Percentiles rank a stretch among this genome's conserved stretches.
phyloP scores from a whole-genome alignment of 106 monocot species.

The Agapanthus africanus region DNA sequence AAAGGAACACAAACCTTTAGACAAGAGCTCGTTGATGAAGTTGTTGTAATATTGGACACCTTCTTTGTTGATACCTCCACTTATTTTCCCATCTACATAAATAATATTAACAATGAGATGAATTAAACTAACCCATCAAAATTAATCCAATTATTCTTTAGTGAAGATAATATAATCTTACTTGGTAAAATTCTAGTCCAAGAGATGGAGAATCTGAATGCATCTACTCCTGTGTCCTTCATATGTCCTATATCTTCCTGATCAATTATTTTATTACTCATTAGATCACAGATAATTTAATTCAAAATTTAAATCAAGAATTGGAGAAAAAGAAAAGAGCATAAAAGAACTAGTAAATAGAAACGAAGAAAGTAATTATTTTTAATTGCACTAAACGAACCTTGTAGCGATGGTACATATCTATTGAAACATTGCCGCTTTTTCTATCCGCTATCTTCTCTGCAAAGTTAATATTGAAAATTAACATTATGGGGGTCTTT shows the following conservation, averaged over 20 bases:
- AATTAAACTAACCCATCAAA: neutral
- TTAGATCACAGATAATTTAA: no score
- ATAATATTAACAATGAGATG: neutral
- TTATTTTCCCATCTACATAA: constrained; percentile 28
- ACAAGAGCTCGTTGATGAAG: constrained; percentile 45
- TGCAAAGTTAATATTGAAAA: neutral
- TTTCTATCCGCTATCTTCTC: constrained; percentile 19
- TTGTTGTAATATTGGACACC: constrained; percentile 49
- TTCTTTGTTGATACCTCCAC: constrained; percentile 42
- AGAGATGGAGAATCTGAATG: constrained; percentile 8
- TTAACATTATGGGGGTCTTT: neutral
- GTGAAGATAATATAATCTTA: neutral
- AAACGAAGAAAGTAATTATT: no score
- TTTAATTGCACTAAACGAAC: no score
- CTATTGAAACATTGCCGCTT: constrained; percentile 11
- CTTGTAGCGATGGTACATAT: constrained; percentile 30
- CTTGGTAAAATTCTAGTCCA: constrained; percentile 11
- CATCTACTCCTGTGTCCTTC: constrained; percentile 4
- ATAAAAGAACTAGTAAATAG: no score
- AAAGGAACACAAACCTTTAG: constrained; percentile 5
- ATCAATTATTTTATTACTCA: neutral
- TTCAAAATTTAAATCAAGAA: no score
- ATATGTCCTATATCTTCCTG: constrained; percentile 6
- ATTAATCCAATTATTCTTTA: no score
- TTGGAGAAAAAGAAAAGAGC: no score